Conservation (phyloP, 2,329 filamentous ascomycete species). For the Cladosporium sp. region DNA sequence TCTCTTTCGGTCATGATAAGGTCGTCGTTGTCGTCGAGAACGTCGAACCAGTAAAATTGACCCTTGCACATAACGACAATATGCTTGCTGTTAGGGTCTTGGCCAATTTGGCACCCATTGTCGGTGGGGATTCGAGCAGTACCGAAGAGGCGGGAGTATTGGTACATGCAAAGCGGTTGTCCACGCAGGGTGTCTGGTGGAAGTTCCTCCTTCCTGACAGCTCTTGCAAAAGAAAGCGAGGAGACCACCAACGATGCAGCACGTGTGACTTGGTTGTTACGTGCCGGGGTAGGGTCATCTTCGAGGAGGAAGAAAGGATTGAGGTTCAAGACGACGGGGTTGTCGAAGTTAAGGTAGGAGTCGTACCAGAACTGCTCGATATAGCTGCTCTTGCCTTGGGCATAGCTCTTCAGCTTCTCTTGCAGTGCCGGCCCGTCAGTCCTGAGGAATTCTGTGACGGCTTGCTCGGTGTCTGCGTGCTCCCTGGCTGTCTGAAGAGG, state of each 20-base stretch:
- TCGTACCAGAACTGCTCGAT: constrained; percentile 99
- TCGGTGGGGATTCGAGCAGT: constrained; percentile 93
- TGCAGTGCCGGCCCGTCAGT: constrained; percentile 80
- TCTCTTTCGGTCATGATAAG: constrained; percentile 97
- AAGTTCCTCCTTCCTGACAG: constrained; percentile 87
- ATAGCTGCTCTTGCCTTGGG: constrained; percentile 86
- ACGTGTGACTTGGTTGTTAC: constrained; percentile 94
- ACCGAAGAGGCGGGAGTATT: constrained; percentile 92
- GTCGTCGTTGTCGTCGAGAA: constrained; percentile 89
- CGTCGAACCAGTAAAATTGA: constrained; percentile 99
- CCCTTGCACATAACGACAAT: constrained; percentile 90
- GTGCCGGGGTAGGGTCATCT: constrained; percentile 92
- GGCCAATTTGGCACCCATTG: constrained; percentile 91
- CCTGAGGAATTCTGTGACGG: constrained; percentile 77
- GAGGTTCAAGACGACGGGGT: constrained; percentile 92
- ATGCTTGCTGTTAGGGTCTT: constrained; percentile 90
- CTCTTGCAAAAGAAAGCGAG: constrained; percentile 84
- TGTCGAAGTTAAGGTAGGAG: constrained; percentile 96
- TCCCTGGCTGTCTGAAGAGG: constrained; percentile 79
- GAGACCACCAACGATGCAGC: constrained; percentile 90
- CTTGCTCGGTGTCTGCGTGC: constrained; percentile 74
- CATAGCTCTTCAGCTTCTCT: constrained; percentile 85
- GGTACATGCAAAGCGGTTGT: constrained; percentile 92
- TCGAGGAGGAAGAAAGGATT: constrained; percentile 98
- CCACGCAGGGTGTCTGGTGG: constrained; percentile 82